phyloP scores from a whole-genome alignment of 169 alveolate species.

The Neospora caninum region DNA sequence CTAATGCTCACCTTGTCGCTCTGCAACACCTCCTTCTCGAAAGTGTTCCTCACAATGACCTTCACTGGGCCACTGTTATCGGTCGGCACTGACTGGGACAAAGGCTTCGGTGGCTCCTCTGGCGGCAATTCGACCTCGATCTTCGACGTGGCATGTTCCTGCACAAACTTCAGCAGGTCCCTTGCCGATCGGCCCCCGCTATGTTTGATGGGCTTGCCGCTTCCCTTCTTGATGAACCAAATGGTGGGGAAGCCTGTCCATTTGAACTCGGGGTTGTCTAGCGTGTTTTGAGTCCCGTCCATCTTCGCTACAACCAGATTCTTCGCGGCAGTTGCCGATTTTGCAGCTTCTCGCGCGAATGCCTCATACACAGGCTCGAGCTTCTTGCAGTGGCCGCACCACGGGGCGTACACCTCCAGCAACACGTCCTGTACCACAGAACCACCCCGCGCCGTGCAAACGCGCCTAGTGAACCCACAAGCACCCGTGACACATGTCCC shows the following conservation, averaged over 20 bases:
- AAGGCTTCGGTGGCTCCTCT: background rate
- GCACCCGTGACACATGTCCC: slow-evolving; percentile 90
- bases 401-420: slow-evolving; percentile 95
- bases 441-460: slow-evolving; percentile 81
- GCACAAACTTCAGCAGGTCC: slow-evolving; percentile 34
- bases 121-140: slow-evolving; percentile 7
- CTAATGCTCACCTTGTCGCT: slow-evolving; percentile 68
- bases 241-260: slow-evolving; percentile 54
- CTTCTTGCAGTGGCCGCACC: slow-evolving; percentile 98
- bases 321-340: slow-evolving; percentile 24
- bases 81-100: slow-evolving; percentile 90
- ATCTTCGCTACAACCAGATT: slow-evolving; percentile 58
- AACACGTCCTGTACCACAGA: slow-evolving; percentile 80
- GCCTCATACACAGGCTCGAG: slow-evolving; percentile 86
- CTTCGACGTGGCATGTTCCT: slow-evolving; percentile 45
- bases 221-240: slow-evolving; percentile 55
- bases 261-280: background rate
- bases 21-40: slow-evolving; percentile 76
- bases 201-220: slow-evolving; percentile 41
- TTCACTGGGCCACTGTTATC: slow-evolving; percentile 84
- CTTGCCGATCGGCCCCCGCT: slow-evolving; percentile 34
- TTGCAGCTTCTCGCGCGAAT: slow-evolving; percentile 68
- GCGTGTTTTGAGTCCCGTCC: slow-evolving; percentile 58
- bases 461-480: slow-evolving; percentile 97
- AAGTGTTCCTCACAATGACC: slow-evolving; percentile 66